phyloP scores from a whole-genome alignment of 805 yeast species.

The Maudiozyma turicensis region DNA sequence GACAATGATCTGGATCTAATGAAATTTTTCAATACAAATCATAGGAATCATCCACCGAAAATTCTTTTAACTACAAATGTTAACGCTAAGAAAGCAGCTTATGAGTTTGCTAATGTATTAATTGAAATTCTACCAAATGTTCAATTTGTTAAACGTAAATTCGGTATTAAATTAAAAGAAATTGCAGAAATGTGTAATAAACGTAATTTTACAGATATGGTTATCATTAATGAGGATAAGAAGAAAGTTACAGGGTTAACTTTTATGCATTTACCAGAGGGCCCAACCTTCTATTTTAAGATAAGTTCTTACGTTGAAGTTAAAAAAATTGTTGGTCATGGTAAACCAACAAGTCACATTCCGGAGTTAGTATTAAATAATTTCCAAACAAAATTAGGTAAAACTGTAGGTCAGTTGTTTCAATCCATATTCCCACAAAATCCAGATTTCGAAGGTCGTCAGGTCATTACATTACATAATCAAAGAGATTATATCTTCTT shows the following conservation, averaged over 20 bases:
- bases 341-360: constrained; percentile 78
- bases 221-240: constrained; percentile 90
- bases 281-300: constrained; percentile 91
- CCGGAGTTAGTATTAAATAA: constrained; percentile 91
- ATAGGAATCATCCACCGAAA: constrained; percentile 71
- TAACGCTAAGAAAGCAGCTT: constrained; percentile 75
- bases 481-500: constrained; percentile 94
- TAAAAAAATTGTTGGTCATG: constrained; percentile 75
- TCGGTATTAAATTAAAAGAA: constrained; percentile 74
- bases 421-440: constrained; percentile 86
- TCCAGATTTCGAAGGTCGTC: constrained; percentile 93
- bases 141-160: constrained; percentile 78
- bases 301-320: constrained; percentile 69
- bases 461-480: constrained; percentile 89
- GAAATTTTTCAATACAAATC: constrained; percentile 35
- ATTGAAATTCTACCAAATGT: constrained; percentile 79
- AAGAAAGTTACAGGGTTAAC: constrained; percentile 87
- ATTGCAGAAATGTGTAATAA: constrained; percentile 76
- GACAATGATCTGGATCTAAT: constrained; percentile 16
- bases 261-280: constrained; percentile 86
- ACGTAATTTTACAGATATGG: constrained; percentile 77
- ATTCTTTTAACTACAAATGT: constrained; percentile 84
- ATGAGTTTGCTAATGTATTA: constrained; percentile 79
- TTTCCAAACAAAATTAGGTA: constrained; percentile 86
- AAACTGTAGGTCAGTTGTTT: constrained; percentile 84